Conservation (phyloP, 208 protist species). For the Acanthamoeba sp. region DNA sequence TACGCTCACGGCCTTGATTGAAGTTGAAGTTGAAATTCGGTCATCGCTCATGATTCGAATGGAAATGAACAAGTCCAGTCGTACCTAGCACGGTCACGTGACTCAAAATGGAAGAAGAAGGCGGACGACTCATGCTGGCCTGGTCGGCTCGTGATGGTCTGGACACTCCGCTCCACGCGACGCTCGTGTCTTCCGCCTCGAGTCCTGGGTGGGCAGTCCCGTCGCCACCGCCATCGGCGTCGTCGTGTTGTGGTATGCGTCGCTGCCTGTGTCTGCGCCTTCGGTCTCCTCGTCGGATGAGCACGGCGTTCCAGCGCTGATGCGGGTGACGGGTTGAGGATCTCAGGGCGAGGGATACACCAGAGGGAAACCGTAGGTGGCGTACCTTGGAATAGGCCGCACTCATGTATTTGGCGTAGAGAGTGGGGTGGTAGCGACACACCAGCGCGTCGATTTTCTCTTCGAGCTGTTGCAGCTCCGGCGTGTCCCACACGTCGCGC, state of each 20-base stretch:
- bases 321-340: not conserved
- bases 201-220: no score
- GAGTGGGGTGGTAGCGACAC: not conserved
- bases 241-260: not conserved
- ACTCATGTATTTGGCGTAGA: constrained; percentile 6
- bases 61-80: no score
- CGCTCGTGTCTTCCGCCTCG: no score
- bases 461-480: not conserved
- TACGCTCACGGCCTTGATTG: no score
- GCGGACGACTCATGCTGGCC: not conserved
- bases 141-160: not conserved
- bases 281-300: not conserved
- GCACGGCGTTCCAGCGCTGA: not conserved
- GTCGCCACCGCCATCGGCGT: not conserved
- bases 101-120: not conserved
- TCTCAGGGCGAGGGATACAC: no score
- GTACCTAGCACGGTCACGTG: not conserved
- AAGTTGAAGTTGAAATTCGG: no score
- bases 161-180: not conserved
- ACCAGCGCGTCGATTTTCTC: not conserved
- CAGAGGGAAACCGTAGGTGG: no score
- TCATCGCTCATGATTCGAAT: no score
- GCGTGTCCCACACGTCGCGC: not conserved
- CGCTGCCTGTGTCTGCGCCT: not conserved
- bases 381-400: constrained; percentile 21